Conservation (phyloP, 495 filamentous ascomycete species). For the Aspergillus bridgeri region DNA sequence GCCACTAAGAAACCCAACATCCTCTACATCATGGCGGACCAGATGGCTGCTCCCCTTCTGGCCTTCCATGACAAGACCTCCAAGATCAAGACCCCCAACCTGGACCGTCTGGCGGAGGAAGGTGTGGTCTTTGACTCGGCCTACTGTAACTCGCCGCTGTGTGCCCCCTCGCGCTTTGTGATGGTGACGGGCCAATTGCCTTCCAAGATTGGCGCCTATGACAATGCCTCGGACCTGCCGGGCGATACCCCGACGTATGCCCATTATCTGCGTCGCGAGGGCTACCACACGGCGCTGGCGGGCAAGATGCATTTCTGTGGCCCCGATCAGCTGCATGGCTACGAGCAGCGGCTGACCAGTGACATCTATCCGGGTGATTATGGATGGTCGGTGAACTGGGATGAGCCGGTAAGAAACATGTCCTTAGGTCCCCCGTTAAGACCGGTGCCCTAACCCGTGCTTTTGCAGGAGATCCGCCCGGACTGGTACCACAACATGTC, state of each 20-base stretch:
- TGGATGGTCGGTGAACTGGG: conserved; percentile 89
- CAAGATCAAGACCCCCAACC: conserved; percentile 79
- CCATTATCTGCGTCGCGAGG: conserved; percentile 78
- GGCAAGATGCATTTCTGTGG: conserved; percentile 97
- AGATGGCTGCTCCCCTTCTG: conserved; percentile 80
- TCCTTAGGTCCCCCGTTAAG: too few relatives aligned
- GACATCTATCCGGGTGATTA: conserved; percentile 92
- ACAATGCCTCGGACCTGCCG: conserved; percentile 75
- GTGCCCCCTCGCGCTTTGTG: conserved; percentile 82
- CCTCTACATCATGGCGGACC: conserved; percentile 89
- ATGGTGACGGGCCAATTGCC: conserved; percentile 86
- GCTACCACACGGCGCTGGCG: conserved; percentile 83
- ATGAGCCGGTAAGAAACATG: conserved; percentile 55
- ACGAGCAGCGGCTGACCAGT: conserved; percentile 80
- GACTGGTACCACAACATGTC: conserved; percentile 94
- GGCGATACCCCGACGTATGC: conserved; percentile 81
- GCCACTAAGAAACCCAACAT: conserved; percentile 62
- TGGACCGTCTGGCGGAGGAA: conserved; percentile 71
- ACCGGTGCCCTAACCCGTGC: too few relatives aligned
- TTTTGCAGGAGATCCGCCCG: conserved; percentile 64
- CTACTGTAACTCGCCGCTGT: conserved; percentile 86
- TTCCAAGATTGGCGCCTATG: conserved; percentile 80
- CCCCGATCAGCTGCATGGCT: conserved; percentile 82
- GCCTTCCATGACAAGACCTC: conserved; percentile 79
- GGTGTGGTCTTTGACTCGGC: conserved; percentile 84